Evolutionary conservation across 2,329 filamentous ascomycete species (phyloP), one percentile per base, ranked within the genome.

Genomic region (Pseudopithomyces chartarum): DNA sequence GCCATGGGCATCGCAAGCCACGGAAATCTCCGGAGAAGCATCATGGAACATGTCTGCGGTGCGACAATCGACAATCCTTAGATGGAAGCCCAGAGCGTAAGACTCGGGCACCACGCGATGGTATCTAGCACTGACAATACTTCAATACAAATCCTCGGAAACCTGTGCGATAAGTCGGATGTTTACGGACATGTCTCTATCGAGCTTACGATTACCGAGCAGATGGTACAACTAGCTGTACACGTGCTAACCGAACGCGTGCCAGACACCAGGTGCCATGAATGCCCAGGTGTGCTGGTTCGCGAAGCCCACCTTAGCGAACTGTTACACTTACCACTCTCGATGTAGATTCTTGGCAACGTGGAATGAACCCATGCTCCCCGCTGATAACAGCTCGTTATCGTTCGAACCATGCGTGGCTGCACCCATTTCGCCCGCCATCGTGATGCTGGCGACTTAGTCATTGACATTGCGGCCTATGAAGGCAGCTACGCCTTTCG

Each of bases 311-410:
- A 13, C 17, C 52, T 58, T 55, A 36, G 50, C 46, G 23, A 26
- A 32, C 52, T 43, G 29, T 23, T 42, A 34, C 17, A 40, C 15
- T 45, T 44, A 36, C 20, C 52, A 20, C 34, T 43, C 13, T 3
- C 44, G 33, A 15, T 22, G n/a, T 54, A 55, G 54, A 26, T 43
- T 34, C 59, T 61, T 59, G 59, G 59, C 54, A 46, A 26, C 36
- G 45, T 49, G 53, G 51, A 17, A 48, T 17, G 17, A 23, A 23
- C 40, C 13, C 8, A 19, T 6, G 12, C 4, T 39, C 50, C 39
- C 54, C 54, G 39, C 54, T 55, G 57, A 60, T 62, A 62, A 62
- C 57, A 19, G 45, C 45, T 43, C 43, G 39, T 43, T 52, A 54
- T 55, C 54, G 52, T 32, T 33, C 33, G 36, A 32, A 40, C 26